Evolutionary conservation across 73 alveolate genomes (phyloP).

Genomic region (Tetrahymena elliotti): DNA sequence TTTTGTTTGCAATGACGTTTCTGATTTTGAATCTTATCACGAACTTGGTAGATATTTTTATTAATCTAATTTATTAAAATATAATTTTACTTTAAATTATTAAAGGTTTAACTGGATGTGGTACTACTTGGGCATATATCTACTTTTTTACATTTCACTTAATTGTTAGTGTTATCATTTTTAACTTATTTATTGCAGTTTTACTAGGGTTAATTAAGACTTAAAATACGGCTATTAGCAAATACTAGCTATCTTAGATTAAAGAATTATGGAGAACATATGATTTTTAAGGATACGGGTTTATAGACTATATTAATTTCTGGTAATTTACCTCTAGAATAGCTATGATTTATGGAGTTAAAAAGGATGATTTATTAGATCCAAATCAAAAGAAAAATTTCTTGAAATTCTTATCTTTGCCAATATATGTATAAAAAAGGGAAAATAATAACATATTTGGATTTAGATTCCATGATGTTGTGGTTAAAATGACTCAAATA

Average conservation of each 20-base stretch:
- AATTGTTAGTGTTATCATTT: conserved; percentile 24
- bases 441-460: conserved; percentile 5
- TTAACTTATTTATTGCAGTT: conserved; percentile 20
- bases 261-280: conserved; percentile 26
- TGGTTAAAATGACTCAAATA: conserved; percentile 14
- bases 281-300: conserved; percentile 31
- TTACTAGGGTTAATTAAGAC: conserved; percentile 19
- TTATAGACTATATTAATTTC: conserved; percentile 24
- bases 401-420: conserved; percentile 18
- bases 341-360: conserved; percentile 38
- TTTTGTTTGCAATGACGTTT: conserved; percentile 15
- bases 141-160: conserved; percentile 27
- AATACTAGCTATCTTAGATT: conserved; percentile 25
- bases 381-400: conserved; percentile 32
- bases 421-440: conserved; percentile 7
- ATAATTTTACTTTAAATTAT: background rate
- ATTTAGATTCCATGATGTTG: conserved; percentile 39
- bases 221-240: conserved; percentile 33
- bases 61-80: background rate
- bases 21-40: background rate
- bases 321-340: conserved; percentile 39
- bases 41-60: background rate
- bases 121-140: conserved; percentile 26
- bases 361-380: conserved; percentile 29
- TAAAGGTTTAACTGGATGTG: conserved; percentile 19